Base-by-base conservation (phyloP, 331 rosid genomes). In the Pyrus hybrid region DNA sequence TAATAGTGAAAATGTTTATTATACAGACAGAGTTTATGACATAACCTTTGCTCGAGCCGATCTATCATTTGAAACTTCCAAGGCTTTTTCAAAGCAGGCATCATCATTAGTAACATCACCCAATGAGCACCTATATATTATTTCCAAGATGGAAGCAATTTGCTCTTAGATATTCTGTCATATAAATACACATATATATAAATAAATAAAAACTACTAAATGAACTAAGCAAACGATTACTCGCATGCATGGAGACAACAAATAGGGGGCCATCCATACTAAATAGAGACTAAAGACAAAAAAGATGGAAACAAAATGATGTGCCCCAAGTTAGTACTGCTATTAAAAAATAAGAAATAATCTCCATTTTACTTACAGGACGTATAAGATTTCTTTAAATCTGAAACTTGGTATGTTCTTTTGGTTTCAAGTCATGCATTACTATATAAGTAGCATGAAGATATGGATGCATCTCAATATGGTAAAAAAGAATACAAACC, bases 21-120 rank as follows among this genome's bases (percentile, higher is more conserved):
- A 26, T 6, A 29, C 16, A 53, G 67, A 68, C 61, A 23, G 5
- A 37, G 63, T n/a, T 47, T 21, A 58, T 22, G 33, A 25, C 26
- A 57, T 66, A 83, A 94, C 99, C 97, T 92, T 92, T 45, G 99
- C 99, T 85, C 97, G 84, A 70, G 91, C 92, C 61, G 97, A 94
- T 83, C 85, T 90, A 76, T 86, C 79, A 45, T 89, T 85, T 73
- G 99, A 94, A 77, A 94, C 97, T 83, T 90, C 97, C 83, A 94
- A 78, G 74, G 99, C 99, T 85, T 90, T 92, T 73, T 89, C 88
- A 73, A 90, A 94, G 88, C 90, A 94, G 43, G 88, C 73, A 83
- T 94, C 99, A 68, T 88, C 85, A 80, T 76, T 83, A 41, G 96
- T 87, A 74, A 88, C 85, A 74, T 92, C 99, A 71, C 99, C 99